Evolutionary conservation across 2,329 filamentous ascomycete genomes (phyloP), one percentile per base, ranked within the genome.

Genomic region (Ophiobolus disseminans): DNA sequence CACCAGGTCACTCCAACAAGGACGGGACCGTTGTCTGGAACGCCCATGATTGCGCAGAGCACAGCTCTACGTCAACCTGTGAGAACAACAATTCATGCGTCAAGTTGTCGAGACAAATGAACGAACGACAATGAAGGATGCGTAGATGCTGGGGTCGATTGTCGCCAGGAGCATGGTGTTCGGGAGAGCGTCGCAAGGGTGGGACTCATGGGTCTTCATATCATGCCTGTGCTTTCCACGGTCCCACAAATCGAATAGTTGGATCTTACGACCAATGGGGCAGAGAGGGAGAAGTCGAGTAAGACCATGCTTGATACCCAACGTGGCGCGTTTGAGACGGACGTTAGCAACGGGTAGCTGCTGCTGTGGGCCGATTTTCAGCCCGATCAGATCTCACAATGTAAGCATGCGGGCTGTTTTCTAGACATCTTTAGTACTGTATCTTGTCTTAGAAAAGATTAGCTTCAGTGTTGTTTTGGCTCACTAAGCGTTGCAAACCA

Each of bases 1-100:
- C 48, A 57, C 65, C 65, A 68, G n/a, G 61, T 60, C 2, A 66
- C 50, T 1, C 58, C 61, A 19, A 63, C 45, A 17, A 67, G 56
- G 19, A 66, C 21, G 7, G 62, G 62, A 11, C 62, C 62, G 28
- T 65, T 61, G 40, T 65, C 60, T 11, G 54, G 51, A 19, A 55
- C 52, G 13, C 41, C 40, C 58, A 61, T 60, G 30, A 32, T 25
- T 28, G 20, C 40, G 36, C 40, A 20, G 38, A 40, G 30, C 50
- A 44, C 40, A 28, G 23, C 28, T 48, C 40, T 31, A 21, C 32
- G 34, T 21, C 17, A 35, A 30, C 26, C n/a, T 10, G n/a, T 11
- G 10, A 16, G 17, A 45, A 22, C 14, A 39, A 26, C 30, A 17
- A n/a, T 26, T 41, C 36, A 53, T 37, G 17, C 13, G 42, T 21